Evolutionary conservation across 2,329 filamentous ascomycete genomes (phyloP).

Genomic region (Fusarium anthophilum): DNA sequence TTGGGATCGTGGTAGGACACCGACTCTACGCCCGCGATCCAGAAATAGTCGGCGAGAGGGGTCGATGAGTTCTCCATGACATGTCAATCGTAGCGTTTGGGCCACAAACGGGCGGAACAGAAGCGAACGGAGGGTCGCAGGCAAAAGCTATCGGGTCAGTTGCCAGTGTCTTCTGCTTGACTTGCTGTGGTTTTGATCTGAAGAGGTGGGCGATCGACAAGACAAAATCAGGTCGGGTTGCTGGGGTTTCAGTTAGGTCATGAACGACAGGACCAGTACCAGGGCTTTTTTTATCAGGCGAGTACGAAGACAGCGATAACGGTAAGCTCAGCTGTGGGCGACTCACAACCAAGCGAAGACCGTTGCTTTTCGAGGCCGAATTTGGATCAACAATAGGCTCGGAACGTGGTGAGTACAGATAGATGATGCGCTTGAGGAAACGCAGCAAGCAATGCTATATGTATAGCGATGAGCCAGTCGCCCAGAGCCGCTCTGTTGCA

Average conservation of each 20-base stretch:
- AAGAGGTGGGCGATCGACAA: slow-evolving; percentile 23
- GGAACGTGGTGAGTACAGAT: slow-evolving; percentile 15
- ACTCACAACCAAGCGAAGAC: slow-evolving; percentile 29
- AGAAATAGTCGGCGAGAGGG: slow-evolving; percentile 79
- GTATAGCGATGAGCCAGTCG: slow-evolving; percentile 35
- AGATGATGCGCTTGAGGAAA: slow-evolving; percentile 32
- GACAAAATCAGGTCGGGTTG: slow-evolving; percentile 29
- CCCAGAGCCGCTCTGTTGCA: slow-evolving; percentile 32
- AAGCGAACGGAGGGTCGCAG: slow-evolving; percentile 1
- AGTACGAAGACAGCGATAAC: slow-evolving; percentile 22
- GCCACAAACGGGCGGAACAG: slow-evolving; percentile 36
- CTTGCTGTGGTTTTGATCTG: slow-evolving; percentile 18
- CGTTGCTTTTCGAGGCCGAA: slow-evolving; percentile 13
- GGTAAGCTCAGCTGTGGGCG: slow-evolving; percentile 7
- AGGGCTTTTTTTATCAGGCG: slow-evolving; percentile 26
- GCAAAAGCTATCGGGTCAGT: slow-evolving; percentile 4
- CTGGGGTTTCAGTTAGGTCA: slow-evolving; percentile 37
- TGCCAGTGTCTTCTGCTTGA: slow-evolving; percentile 12
- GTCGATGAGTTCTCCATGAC: slow-evolving; percentile 70
- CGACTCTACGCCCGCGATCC: slow-evolving; percentile 77
- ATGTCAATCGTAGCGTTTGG: slow-evolving; percentile 49
- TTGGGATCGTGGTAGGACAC: slow-evolving; percentile 69
- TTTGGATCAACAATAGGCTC: slow-evolving; percentile 9
- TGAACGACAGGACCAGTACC: slow-evolving; percentile 25
- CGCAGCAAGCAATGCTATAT: slow-evolving; percentile 5